Evolutionary conservation across 495 filamentous ascomycete genomes (phyloP), one percentile per base, ranked within the genome.

Genomic region (Trichoderma gamsii): DNA sequence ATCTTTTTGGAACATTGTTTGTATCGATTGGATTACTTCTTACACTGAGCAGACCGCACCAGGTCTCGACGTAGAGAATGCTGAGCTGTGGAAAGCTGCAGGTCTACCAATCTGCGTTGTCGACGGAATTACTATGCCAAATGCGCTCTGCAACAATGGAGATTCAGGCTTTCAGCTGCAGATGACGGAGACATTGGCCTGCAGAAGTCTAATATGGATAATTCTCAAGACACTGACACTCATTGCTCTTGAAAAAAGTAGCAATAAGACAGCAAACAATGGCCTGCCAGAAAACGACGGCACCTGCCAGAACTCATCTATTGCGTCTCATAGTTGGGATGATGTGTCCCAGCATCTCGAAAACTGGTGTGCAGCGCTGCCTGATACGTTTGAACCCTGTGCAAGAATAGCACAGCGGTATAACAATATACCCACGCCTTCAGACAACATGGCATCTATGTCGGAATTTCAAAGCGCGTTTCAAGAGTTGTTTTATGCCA

Each of bases 331-430:
- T 11, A 0, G 56, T n/a, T 61, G 56, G 56, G 56, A 61, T 32
- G 25, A 13, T 29, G n/a, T 61, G 6, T 61, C 56, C 12, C 56
- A 32, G 23, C 56, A 61, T 32, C 56, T 61, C 27, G 56, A 61
- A 11, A 61, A 61, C 25, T 61, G 56, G 56, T 61, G 56, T 32
- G 56, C 56, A 13, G 56, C 56, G 25, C 23, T 61, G 5, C 56
- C 56, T 1, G 56, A 61, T 29, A 61, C 56, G 6, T 61, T 61
- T 61, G 56, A 61, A 25, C 56, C 56, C 12, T 61, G 56, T 9
- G 56, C 56, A 32, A 61, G 56, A 16, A 61, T 61, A 61, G 56
- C 56, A 29, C 56, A 61, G 23, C 23, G 56, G 23, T 61, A 61
- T 61, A 61, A 61, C 23, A 61, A 61, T 32, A 32, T 61, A 13